Conservation (phyloP, 495 filamentous ascomycete genomes). For the Lepidopterella palustris region DNA sequence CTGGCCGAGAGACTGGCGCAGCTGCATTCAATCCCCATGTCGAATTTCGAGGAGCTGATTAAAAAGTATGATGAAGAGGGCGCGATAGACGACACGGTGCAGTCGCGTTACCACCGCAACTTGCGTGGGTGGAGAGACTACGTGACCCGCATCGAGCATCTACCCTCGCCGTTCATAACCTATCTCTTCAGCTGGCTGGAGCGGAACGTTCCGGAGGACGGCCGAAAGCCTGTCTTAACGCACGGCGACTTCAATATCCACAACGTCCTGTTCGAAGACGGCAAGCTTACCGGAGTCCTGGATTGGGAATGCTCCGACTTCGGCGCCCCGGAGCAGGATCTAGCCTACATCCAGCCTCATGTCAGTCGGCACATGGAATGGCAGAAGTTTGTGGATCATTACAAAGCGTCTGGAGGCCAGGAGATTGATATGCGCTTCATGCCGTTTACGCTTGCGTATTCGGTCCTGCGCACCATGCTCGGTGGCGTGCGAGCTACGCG, state of each 20-base stretch:
- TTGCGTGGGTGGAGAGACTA: not conserved
- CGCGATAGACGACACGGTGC: not conserved
- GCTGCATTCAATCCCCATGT: not conserved
- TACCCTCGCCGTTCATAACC: not conserved
- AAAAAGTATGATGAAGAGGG: not conserved
- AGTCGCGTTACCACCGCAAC: not conserved
- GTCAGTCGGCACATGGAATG: not conserved
- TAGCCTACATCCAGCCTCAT: not conserved
- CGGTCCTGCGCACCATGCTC: not conserved
- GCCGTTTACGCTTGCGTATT: not conserved
- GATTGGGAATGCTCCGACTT: conserved; percentile 4
- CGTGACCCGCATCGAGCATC: not conserved
- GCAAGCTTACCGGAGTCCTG: not conserved
- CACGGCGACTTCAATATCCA: conserved; percentile 5
- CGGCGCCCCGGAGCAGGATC: not conserved
- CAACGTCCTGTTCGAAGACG: conserved; percentile 1
- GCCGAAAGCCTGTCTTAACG: not conserved
- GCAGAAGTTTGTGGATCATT: not conserved
- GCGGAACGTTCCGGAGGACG: not conserved
- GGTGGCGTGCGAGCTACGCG: not conserved
- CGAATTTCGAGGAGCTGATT: not conserved
- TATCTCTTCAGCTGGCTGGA: conserved; percentile 1
- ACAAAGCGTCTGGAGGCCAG: not conserved
- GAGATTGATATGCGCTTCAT: not conserved
- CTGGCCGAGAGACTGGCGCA: not conserved